Evolutionary conservation across 495 filamentous ascomycete species (phyloP).

Genomic region (Penicillium silybi): DNA sequence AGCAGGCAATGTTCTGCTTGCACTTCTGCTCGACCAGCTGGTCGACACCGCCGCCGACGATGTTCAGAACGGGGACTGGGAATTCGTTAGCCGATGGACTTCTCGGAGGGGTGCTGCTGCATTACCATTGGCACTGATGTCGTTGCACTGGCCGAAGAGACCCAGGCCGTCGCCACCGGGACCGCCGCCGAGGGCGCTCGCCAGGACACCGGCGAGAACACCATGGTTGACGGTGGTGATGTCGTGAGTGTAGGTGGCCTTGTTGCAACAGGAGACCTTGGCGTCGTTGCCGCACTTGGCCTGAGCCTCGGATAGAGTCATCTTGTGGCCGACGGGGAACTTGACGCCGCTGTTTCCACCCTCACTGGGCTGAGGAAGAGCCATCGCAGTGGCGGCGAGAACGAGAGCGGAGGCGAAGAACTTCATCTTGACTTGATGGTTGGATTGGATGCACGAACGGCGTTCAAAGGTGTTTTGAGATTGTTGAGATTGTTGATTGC

Average conservation of each 20-base stretch:
- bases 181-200: conserved; percentile 20
- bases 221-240: conserved; percentile 18
- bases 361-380: conserved; percentile 19
- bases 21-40: conserved; percentile 41
- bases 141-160: conserved; percentile 28
- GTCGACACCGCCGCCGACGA: conserved; percentile 29
- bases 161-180: conserved; percentile 25
- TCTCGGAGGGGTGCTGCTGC: too few species aligned
- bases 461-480: conserved; percentile 3
- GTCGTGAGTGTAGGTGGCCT: conserved; percentile 30
- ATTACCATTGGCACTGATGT: conserved; percentile 24
- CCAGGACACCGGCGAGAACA: conserved; percentile 19
- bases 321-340: conserved; percentile 23
- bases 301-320: conserved; percentile 36
- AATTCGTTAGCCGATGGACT: conserved; percentile 1
- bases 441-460: conserved; percentile 6
- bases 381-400: conserved; percentile 31
- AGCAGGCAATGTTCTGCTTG: conserved; percentile 48
- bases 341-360: conserved; percentile 3
- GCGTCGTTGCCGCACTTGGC: conserved; percentile 40
- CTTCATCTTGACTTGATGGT: conserved; percentile 36
- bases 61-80: conserved; percentile 11
- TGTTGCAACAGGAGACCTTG: conserved; percentile 42
- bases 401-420: conserved; percentile 28
- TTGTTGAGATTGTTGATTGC: background rate